These are phyloP conservation scores for Ophiostoma sp. DNA, from an alignment of 2,329 filamentous ascomycete genomes.

Conservation along the genomic window DNA sequence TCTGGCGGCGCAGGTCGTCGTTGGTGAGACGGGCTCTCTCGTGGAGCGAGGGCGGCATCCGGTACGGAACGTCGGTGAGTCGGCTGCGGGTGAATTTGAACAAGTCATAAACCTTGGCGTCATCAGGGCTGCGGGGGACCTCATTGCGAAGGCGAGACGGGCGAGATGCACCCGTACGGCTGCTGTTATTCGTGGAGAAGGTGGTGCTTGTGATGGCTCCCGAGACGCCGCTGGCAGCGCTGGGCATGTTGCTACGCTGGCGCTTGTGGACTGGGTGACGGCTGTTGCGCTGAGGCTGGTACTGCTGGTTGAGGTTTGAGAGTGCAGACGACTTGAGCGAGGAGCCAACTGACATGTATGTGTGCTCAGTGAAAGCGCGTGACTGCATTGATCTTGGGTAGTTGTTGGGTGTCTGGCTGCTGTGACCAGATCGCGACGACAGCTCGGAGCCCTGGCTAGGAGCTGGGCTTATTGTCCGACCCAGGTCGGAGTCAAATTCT, in stretches of 20 bases:
- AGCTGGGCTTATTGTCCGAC: constrained; percentile 63
- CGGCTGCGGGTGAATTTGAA: constrained; percentile 82
- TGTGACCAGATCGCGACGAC: constrained; percentile 45
- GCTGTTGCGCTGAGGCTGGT: neutral
- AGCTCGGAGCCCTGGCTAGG: constrained; percentile 50
- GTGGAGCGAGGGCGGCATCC: constrained; percentile 54
- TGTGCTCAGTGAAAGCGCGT: constrained; percentile 55
- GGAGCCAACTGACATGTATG: constrained; percentile 63
- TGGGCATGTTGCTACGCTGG: neutral
- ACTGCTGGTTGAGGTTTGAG: constrained; percentile 18
- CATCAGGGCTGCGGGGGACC: constrained; percentile 70
- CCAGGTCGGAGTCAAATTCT: constrained; percentile 56
- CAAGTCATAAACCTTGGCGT: constrained; percentile 66
- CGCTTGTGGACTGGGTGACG: neutral
- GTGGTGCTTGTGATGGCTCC: constrained; percentile 40
- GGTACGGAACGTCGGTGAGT: constrained; percentile 76
- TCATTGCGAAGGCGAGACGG: constrained; percentile 76
- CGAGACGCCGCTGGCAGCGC: constrained; percentile 27
- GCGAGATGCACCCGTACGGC: constrained; percentile 27
- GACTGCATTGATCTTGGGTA: constrained; percentile 50
- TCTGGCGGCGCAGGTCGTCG: constrained; percentile 79
- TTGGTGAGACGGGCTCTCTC: constrained; percentile 60
- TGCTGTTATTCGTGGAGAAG: constrained; percentile 42
- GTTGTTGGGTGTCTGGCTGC: constrained; percentile 48
- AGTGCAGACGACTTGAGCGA: constrained; percentile 43